A percentile compares a stretch with the other conserved stretches of the same genome.
Conservation (phyloP, 352 stramenopile species). For the Globisporangium lucens region DNA sequence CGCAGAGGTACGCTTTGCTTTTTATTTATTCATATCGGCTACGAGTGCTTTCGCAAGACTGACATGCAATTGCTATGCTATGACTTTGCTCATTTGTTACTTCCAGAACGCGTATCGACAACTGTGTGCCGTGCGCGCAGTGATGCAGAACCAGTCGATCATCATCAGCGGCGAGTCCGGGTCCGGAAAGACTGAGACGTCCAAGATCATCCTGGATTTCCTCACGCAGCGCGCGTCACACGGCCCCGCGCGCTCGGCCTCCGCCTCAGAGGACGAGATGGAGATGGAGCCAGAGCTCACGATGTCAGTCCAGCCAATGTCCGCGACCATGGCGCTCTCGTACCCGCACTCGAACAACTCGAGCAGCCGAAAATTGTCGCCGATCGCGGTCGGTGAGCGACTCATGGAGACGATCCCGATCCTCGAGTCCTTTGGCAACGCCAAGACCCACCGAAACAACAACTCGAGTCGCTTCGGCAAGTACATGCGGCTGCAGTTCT, state of each 20-base stretch:
- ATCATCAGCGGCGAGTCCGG: slow-evolving; percentile 93
- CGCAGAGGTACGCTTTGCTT: slow-evolving; percentile 32
- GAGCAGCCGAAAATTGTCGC: slow-evolving; percentile 51
- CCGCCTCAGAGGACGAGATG: slow-evolving; percentile 50
- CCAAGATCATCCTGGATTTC: slow-evolving; percentile 91
- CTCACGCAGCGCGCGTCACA: slow-evolving; percentile 69
- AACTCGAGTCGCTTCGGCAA: slow-evolving; percentile 92
- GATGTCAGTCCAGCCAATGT: slow-evolving; percentile 34
- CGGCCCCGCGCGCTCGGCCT: slow-evolving; percentile 35
- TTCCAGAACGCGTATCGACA: slow-evolving; percentile 71
- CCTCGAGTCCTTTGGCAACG: slow-evolving; percentile 88
- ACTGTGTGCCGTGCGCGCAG: slow-evolving; percentile 70
- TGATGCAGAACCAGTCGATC: slow-evolving; percentile 93
- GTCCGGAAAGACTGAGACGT: slow-evolving; percentile 94
- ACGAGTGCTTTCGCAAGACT: slow-evolving; percentile 10
- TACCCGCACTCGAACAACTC: slow-evolving; percentile 60
- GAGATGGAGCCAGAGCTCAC: slow-evolving; percentile 73
- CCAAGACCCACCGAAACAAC: slow-evolving; percentile 88
- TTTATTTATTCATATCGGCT: background rate
- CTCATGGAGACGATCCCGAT: slow-evolving; percentile 91
- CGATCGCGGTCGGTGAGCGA: slow-evolving; percentile 64
- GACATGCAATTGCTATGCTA: background rate
- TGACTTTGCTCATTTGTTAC: background rate
- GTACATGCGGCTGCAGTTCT: slow-evolving; percentile 88
- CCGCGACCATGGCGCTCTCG: slow-evolving; percentile 57